These are phyloP conservation scores for Lipomyces yarrowii DNA, from an alignment of 1,139 yeast genomes.

Conservation along the genomic window DNA sequence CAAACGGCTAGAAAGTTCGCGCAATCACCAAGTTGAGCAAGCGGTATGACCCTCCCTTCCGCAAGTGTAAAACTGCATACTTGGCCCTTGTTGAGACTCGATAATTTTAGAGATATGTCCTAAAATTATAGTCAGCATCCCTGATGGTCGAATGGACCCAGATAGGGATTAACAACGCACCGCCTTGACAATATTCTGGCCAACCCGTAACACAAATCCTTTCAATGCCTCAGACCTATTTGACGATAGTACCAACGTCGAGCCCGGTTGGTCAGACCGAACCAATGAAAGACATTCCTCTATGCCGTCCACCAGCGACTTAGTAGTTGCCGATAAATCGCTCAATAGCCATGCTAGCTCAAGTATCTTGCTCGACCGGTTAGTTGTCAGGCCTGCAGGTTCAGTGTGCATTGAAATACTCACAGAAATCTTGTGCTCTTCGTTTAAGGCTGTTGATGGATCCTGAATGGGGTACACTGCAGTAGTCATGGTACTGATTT, in stretches of 20 bases:
- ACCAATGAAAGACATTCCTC: constrained; percentile 39
- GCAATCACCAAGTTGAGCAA: constrained; percentile 28
- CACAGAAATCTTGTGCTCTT: constrained; percentile 31
- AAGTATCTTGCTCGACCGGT: constrained; percentile 17
- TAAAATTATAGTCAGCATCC: constrained; percentile 2
- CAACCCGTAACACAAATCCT: constrained; percentile 40
- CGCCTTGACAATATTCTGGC: constrained; percentile 36
- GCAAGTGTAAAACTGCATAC: constrained; percentile 14
- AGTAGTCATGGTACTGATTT: constrained; percentile 21
- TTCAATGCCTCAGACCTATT: constrained; percentile 41
- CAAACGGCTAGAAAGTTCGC: constrained; percentile 25
- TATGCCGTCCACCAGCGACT: constrained; percentile 37
- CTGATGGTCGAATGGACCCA: neutral
- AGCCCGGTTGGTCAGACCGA: constrained; percentile 36
- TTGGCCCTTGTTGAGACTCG: constrained; percentile 26
- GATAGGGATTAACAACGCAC: constrained; percentile 34
- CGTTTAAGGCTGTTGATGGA: constrained; percentile 26
- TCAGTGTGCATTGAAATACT: neutral
- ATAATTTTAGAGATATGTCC: constrained; percentile 22
- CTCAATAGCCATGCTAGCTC: constrained; percentile 41
- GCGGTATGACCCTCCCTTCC: constrained; percentile 19
- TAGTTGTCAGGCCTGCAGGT: neutral
- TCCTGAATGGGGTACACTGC: constrained; percentile 23
- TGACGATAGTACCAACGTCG: constrained; percentile 42
- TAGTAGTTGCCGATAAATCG: constrained; percentile 36